Conservation (phyloP, 78 protist species). For the Polysphondylium violaceum region DNA sequence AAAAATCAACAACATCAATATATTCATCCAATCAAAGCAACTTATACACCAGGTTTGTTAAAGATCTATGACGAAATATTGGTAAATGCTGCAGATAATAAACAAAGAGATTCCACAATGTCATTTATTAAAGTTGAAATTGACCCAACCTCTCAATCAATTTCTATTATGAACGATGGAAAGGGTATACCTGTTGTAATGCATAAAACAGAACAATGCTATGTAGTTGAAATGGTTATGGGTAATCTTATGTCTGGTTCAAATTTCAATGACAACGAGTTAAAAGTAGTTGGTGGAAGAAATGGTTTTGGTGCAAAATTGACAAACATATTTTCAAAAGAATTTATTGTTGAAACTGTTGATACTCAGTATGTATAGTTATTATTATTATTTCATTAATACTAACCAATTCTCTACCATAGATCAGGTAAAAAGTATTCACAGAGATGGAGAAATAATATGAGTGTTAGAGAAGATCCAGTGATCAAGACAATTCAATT, state of each 20-base stretch:
- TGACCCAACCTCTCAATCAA: conserved; percentile 44
- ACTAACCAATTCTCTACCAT: neutral
- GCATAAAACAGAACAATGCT: conserved; percentile 93
- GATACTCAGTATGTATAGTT: neutral
- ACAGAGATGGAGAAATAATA: conserved; percentile 82
- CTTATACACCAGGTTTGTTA: conserved; percentile 97
- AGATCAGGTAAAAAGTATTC: conserved; percentile 10
- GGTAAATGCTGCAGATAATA: conserved; percentile 99
- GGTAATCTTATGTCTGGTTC: conserved; percentile 96
- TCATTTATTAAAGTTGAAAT: conserved; percentile 90
- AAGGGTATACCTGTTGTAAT: conserved; percentile 97
- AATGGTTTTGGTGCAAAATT: conserved; percentile 99
- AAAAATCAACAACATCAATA: neutral
- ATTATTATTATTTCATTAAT: neutral
- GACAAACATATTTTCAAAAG: conserved; percentile 96
- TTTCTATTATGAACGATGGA: conserved; percentile 96
- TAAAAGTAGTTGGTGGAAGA: conserved; percentile 82
- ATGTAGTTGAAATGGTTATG: conserved; percentile 97
- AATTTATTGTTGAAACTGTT: conserved; percentile 90
- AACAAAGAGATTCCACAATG: conserved; percentile 93
- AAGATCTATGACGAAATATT: conserved; percentile 99
- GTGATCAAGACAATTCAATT: neutral
- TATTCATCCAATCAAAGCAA: conserved; percentile 77
- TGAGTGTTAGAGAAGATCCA: conserved; percentile 76
- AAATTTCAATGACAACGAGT: conserved; percentile 90